Conservation (phyloP, 2,329 filamentous ascomycete genomes). For the Cladophialophora immunda region DNA sequence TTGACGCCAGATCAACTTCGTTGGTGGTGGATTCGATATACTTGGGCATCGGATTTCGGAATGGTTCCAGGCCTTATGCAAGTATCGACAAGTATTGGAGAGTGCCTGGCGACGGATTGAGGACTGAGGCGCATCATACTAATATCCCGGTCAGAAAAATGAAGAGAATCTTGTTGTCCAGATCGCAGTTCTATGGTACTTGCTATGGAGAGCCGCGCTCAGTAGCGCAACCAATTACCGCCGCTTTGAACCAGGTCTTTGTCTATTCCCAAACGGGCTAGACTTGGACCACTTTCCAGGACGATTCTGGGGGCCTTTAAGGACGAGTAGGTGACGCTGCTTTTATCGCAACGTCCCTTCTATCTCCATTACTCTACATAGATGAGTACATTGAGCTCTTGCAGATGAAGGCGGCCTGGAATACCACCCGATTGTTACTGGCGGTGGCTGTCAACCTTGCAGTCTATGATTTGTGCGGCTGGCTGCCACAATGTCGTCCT, state of each 20-base stretch:
- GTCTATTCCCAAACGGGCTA: not conserved
- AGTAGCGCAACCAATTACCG: not conserved
- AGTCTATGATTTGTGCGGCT: not conserved
- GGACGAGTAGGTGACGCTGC: not conserved
- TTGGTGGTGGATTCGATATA: not conserved
- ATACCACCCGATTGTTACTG: not conserved
- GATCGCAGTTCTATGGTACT: not conserved
- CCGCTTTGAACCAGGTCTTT: not conserved
- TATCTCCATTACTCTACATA: not conserved
- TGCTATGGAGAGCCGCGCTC: not conserved
- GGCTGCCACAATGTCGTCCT: not conserved
- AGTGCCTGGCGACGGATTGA: not conserved
- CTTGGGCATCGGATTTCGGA: not conserved
- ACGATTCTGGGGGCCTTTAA: not conserved
- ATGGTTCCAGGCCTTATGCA: not conserved
- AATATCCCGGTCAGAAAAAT: not conserved
- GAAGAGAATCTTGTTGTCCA: not conserved
- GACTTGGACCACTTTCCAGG: no score
- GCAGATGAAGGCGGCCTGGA: not conserved
- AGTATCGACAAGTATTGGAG: not conserved
- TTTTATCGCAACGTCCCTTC: not conserved
- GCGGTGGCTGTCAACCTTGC: not conserved
- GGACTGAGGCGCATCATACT: not conserved
- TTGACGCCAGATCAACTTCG: not conserved
- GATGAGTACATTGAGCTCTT: not conserved